Base-by-base conservation (phyloP, 2,329 filamentous ascomycete species). In the Aspergillus pseudoterreus region DNA sequence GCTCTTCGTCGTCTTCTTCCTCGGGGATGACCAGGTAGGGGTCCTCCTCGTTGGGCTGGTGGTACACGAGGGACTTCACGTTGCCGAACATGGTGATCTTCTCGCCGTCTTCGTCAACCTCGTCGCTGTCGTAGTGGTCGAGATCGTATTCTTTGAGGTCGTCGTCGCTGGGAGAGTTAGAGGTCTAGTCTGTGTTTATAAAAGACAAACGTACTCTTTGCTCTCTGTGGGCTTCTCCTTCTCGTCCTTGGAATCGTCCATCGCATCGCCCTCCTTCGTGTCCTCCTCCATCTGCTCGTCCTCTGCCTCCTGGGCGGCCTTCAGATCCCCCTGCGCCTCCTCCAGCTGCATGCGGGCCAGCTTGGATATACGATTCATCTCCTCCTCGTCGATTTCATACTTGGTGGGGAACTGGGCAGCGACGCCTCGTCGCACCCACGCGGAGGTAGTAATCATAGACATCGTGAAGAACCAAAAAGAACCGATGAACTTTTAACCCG, bases 71-170 rank as follows among this genome's bases (percentile, higher is more conserved):
- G 27, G 90, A 92, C 72, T 94, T 95, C 68, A 95, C 83, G 68
- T 96, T 96, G 66, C 92, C 91, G 68, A 99, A 97, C 82, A 96
- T 96, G 63, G 86, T 87, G 80, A 94, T 86, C 49, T 86, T 82
- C 64, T 90, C 86, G 45, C 77, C 78, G 17, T 76, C 77, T 53
- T 89, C 82, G 27, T 84, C 85, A 1, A 82, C 80, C 6, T 85
- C 82, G 43, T 94, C 88, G 60, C 94, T 88, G 63, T 99, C 94
- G 71, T 99, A 99, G 71, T 96, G 85, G 58, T 97, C 92, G 49
- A 99, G 81, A 67, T 99, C 87, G 73, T 96, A 99, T 73, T 99
- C 91, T 73, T 92, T 94, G 45, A 99, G 80, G 68, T 95, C 90
- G 66, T 96, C 90, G 57, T 87, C 77, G 50, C 76, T 75, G 19